Evolutionary conservation across 1,139 yeast genomes (phyloP), one percentile per base, ranked within the genome.

Genomic region (Saccharomycopsis crataegensis): DNA sequence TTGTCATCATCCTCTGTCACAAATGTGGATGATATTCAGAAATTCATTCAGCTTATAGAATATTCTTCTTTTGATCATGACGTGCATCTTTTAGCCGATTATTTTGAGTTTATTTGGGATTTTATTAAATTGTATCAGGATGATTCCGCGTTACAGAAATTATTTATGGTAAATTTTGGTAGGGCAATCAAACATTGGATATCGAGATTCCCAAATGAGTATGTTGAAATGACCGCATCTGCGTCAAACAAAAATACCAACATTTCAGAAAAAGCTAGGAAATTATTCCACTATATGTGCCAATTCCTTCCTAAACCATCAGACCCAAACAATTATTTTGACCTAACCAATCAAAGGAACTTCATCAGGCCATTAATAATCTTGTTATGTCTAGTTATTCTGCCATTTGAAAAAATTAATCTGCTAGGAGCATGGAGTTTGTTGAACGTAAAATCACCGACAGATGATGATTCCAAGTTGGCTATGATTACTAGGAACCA

Each of bases 111-210:
- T 22, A 12, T 47, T 14, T 11, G 8, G n/a, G 16, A 14, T 12
- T 37, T 37, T 38, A 36, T 33, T 33, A 14, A n/a, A 37, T 5
- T 9, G n/a, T 9, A 14, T 31, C 3, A 8, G 9, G n/a, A n/a
- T 38, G 33, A 34, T 34, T 11, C 16, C 22, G 32, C 45, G 5
- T 2, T 31, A 12, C 50, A 53, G 28, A 38, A 46, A 48, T 34
- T 53, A 9, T 40, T 53, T 5, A 16, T 53, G 7, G 42, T 49
- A 34, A 50, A 49, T 43, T 43, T 53, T n/a, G 22, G 42, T 17
- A 45, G 48, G 28, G 42, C 48, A 7, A 36, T 53, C 8, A 50
- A 53, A 31, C 41, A 50, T n/a, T 50, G 53, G 49, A 50, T 50
- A 14, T 11, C 56, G 11, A n/a, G 32, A 5, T 16, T 38, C 34